Percentiles rank a stretch among this genome's conserved stretches.
These are phyloP conservation scores for Jatropha multifida DNA, from an alignment of 441 rosid species.

Conservation along the genomic window DNA sequence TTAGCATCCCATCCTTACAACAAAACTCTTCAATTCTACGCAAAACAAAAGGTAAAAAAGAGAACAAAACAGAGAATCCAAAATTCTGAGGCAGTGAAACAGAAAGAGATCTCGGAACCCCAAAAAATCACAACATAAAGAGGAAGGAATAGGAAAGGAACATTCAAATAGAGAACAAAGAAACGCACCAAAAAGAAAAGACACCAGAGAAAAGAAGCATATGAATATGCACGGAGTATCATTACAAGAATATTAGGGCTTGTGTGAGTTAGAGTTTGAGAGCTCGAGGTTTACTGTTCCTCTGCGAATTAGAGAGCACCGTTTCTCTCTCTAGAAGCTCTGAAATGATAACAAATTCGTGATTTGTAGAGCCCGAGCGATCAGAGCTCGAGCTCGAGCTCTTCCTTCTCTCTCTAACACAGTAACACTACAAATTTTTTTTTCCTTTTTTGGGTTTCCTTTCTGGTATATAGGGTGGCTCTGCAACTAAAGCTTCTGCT, in stretches of 20 bases:
- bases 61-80: conserved; percentile 17
- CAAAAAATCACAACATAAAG: conserved; percentile 5
- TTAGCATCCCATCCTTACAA: conserved; percentile 8
- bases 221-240: conserved; percentile 17
- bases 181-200: conserved; percentile 24
- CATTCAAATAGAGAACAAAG: conserved; percentile 22
- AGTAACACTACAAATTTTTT: not conserved
- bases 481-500: conserved; percentile 4
- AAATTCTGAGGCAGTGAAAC: conserved; percentile 11
- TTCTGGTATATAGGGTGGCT: not conserved
- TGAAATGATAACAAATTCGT: not conserved
- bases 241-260: not conserved
- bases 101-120: conserved; percentile 14
- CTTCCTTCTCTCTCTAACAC: not conserved
- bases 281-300: not conserved
- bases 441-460: not conserved
- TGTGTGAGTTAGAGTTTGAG: not conserved
- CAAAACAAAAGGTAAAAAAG: conserved; percentile 9
- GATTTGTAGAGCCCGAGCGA: conserved; percentile 8
- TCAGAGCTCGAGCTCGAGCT: conserved; percentile 17
- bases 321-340: conserved; percentile 14
- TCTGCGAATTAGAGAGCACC: not conserved
- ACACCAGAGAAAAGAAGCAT: conserved; percentile 8
- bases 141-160: conserved; percentile 11
- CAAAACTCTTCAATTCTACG: conserved; percentile 28